These are phyloP conservation scores for Penicillium odoratum DNA, from an alignment of 495 filamentous ascomycete species.

Conservation along the genomic window DNA sequence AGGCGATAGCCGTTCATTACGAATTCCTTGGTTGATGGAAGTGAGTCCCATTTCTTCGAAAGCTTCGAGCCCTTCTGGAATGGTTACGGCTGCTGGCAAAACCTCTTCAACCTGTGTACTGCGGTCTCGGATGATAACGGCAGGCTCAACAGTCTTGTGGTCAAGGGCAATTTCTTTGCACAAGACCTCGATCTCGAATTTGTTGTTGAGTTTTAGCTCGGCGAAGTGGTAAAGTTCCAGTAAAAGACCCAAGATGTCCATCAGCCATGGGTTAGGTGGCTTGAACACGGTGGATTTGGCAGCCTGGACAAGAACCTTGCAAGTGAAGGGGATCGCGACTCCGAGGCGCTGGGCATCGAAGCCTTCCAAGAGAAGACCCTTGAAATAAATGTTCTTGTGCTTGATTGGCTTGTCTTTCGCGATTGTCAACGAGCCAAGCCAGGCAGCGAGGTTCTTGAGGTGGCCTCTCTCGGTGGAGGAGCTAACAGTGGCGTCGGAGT, in stretches of 20 bases:
- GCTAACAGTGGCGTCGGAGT: conserved; percentile 79
- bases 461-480: conserved; percentile 79
- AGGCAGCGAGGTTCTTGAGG: conserved; percentile 86
- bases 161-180: conserved; percentile 89
- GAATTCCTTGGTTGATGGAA: conserved; percentile 66
- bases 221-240: conserved; percentile 89
- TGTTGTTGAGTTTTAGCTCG: conserved; percentile 92
- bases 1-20: conserved; percentile 68
- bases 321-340: conserved; percentile 93
- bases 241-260: conserved; percentile 86
- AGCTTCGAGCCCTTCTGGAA: conserved; percentile 69
- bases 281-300: conserved; percentile 85
- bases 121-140: conserved; percentile 74
- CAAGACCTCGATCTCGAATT: conserved; percentile 97
- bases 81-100: conserved; percentile 46
- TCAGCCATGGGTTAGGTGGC: conserved; percentile 94
- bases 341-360: conserved; percentile 86
- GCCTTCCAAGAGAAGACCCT: conserved; percentile 88
- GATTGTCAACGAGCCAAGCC: conserved; percentile 92
- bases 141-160: conserved; percentile 81
- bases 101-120: conserved; percentile 60
- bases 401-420: conserved; percentile 95
- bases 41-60: conserved; percentile 78
- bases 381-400: conserved; percentile 95
- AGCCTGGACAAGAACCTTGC: conserved; percentile 86